Base-by-base conservation (phyloP, 2,329 filamentous ascomycete species). In the Parafenestella ontariensis region DNA sequence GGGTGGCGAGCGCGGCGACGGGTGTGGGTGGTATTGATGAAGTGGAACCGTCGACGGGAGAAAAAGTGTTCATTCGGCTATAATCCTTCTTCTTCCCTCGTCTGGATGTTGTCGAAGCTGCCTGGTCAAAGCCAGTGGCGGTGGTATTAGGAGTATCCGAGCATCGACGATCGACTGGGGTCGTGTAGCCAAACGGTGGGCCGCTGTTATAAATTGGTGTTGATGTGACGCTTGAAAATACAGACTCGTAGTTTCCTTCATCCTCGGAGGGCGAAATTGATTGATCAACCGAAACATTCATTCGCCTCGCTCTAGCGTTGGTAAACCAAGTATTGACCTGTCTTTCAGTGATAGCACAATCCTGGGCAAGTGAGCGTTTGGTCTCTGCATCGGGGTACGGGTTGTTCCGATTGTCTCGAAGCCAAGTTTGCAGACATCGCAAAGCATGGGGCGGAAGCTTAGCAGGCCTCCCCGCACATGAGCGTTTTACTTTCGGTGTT, bases 11-110 rank as follows among this genome's bases (percentile, higher is more conserved):
- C 33, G 50, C 39, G 17, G 37, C 44, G 26, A 41, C 18, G 15
- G 61, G 52, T 23, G 44, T 49, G 5, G 46, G 24, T 7, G 45
- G 51, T n/a, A 54, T 31, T 11, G 52, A 58, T 0, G 62, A 62
- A n/a, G 55, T 11, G 6, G 54, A 51, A 8, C 53, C 44, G n/a
- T 57, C 45, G 18, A 52, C 46, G 15, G 61, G 59, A 20, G 54
- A 52, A 2, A 46, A 40, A 15, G 52, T 54, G 21, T 58, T 63
- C 46, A 51, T 59, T 17, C 62, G 65, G 6, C 71, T 55, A 45
- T 74, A 75, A 40, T 70, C 63, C 46, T 75, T 75, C 66, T 75
- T 75, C 60, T 74, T 75, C n/a, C 72, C 72, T 33, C 70, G 59
- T 37, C 72, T 61, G 1, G 68, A 68, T 6, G 60, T 21, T 10